Evolutionary conservation across 305 asterid species (phyloP).

Genomic region (Rubia balearica): DNA sequence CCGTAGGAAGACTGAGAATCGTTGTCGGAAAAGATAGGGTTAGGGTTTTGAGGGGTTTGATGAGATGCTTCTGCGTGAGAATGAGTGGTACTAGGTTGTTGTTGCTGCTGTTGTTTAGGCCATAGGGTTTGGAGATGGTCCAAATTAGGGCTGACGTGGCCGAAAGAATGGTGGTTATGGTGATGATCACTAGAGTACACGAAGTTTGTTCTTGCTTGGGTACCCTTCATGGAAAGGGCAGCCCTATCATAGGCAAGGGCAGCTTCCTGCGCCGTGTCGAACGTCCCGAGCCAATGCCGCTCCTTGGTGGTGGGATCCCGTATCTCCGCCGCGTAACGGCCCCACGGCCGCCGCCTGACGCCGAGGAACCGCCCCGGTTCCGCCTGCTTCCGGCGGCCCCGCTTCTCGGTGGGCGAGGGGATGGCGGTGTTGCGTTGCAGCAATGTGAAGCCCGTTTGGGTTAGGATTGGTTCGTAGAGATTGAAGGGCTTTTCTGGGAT

Average conservation of each 20-base stretch:
- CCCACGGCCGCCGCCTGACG: slow-evolving; percentile 88
- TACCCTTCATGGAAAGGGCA: slow-evolving; percentile 83
- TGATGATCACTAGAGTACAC: slow-evolving; percentile 39
- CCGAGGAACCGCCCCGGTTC: slow-evolving; percentile 92
- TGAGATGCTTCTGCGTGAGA: slow-evolving; percentile 13
- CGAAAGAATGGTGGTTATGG: slow-evolving; percentile 25
- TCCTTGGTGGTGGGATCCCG: slow-evolving; percentile 89
- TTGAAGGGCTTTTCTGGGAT: slow-evolving; percentile 41
- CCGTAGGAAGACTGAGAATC: slow-evolving; percentile 36
- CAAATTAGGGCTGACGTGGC: slow-evolving; percentile 32
- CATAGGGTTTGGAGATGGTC: slow-evolving; percentile 30
- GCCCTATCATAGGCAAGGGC: slow-evolving; percentile 95
- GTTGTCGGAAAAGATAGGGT: slow-evolving; percentile 17
- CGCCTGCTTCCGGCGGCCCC: slow-evolving; percentile 65
- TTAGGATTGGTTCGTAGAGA: slow-evolving; percentile 74
- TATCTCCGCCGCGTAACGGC: slow-evolving; percentile 88
- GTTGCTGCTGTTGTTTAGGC: not conserved
- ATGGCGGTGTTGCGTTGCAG: slow-evolving; percentile 79
- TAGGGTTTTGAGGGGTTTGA: slow-evolving; percentile 6
- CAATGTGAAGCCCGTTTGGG: slow-evolving; percentile 69
- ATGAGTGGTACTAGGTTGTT: slow-evolving; percentile 15
- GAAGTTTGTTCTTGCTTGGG: slow-evolving; percentile 80
- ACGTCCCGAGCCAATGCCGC: slow-evolving; percentile 91
- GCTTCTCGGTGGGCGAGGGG: slow-evolving; percentile 46
- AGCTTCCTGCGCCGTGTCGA: slow-evolving; percentile 96